Base-by-base conservation (phyloP, 164 flowering plant species). In the Umbellularia californica region DNA sequence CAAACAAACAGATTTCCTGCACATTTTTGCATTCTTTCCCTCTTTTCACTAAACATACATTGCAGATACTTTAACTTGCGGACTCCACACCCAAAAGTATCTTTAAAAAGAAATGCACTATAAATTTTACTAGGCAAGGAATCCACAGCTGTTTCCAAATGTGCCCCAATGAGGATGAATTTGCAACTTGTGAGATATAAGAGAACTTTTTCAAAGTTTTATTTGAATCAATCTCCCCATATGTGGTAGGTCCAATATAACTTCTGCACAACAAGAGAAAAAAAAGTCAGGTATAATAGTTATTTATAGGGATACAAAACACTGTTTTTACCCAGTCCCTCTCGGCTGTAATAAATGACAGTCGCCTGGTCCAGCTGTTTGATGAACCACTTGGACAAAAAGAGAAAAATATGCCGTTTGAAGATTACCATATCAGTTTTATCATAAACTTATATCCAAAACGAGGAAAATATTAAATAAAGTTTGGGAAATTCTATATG, bases 211-310 rank as follows among this genome's bases (percentile, higher is more conserved):
- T 17, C 63, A 25, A 10, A 68, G 20, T 68, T 35, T 28, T 25
- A 41, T 41, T 9, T 41, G 47, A 72, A 72, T 55, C 62, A 66
- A 73, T 67, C 58, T 22, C 65, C 62, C 71, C 58, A 27, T 65
- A 77, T n/a, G 76, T 68, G 72, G 71, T n/a, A 15, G 73, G 76
- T 60, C 68, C 69, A 50, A 76, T 62, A 76, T 62, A 77, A 68
- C 66, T 72, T 41, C 47, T 41, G 47, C 58, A n/a, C 68, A 23
- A 3, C 35, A 30, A 30, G 35, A 0, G 5, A 30, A 25, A 51
- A 50, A 30, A 76, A n/a, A 5, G 5, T 69, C 27, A 14, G 6
- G 17, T 68, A 20, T 14, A 64, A 68, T 58, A 28, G 65, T 41
- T 41, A 41, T 41, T 41, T 9, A 41, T 41, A 51, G 55, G 41